Evolutionary conservation across 2,329 filamentous ascomycete genomes (phyloP), one percentile per base, ranked within the genome.

Genomic region (Penicillium sp.): DNA sequence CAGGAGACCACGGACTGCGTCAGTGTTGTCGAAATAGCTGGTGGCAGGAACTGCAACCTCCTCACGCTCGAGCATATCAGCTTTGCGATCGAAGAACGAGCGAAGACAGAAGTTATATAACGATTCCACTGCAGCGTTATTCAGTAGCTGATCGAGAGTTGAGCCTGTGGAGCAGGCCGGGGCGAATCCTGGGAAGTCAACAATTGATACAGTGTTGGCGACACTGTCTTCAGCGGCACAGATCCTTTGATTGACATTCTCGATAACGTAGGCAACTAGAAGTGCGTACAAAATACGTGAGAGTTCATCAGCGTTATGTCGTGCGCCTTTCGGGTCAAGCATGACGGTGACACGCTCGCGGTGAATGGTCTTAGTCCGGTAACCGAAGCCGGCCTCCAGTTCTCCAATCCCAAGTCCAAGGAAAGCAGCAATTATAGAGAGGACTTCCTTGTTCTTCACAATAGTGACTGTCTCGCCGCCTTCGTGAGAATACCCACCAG

Each of bases 261-360:
- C 95, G 70, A 98, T 91, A 45, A 99, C 89, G 77, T 93, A 97
- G 17, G 94, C 93, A 15, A 98, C 94, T 7, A 99, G 84, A 8
- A 99, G 87, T 5, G 93, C 94, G 80, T 99, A 99, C 0, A 99
- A 82, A 0, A 94, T 97, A 56, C 94, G 87, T 5, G 95, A 93
- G 53, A 99, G 86, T 77, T 98, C 95, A 73, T 98, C 93, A 17
- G 95, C 95, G 69, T 97, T 97, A 45, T 88, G 90, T 55, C 93
- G 90, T 50, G 95, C 95, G 45, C 95, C 95, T 61, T 88, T 89
- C 7, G 94, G 92, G 73, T 99, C 95, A 38, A 99, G 86, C 93
- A 99, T 96, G 67, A 99, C 91, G 0, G 95, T 99, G n/a, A 99
- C 95, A 58, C 95, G 90, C 82, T 99, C 95, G 66, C 93, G 91